Evolutionary conservation across 257 asterid species (phyloP).

Genomic region (Fraxinus excelsior): DNA sequence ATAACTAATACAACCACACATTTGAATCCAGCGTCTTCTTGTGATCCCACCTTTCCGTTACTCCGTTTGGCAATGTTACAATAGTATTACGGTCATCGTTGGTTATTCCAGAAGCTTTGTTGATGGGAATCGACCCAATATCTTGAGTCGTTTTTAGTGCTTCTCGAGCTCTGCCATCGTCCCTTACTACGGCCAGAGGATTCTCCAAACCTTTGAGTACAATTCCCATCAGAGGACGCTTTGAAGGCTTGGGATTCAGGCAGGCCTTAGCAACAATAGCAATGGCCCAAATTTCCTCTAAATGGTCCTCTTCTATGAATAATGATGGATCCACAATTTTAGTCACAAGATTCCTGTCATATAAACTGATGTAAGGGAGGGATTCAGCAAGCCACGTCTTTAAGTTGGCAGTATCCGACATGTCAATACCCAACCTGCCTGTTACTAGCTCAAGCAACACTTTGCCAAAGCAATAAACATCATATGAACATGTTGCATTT

Average conservation of each 20-base stretch:
- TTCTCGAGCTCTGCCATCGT: not conserved
- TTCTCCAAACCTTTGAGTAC: constrained; percentile 15
- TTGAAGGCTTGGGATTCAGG: constrained; percentile 12
- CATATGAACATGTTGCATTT: constrained; percentile 45
- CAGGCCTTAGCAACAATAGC: constrained; percentile 2
- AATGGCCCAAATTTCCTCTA: constrained; percentile 14
- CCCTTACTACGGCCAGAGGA: constrained; percentile 18
- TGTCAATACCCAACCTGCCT: constrained; percentile 47
- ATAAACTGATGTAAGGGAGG: constrained; percentile 38
- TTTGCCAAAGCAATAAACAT: constrained; percentile 56
- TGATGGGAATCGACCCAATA: not conserved
- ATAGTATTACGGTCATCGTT: not conserved
- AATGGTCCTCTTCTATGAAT: constrained; percentile 22
- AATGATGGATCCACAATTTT: constrained; percentile 49
- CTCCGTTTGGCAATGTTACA: not conserved
- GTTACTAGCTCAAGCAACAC: constrained; percentile 57
- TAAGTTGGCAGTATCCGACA: constrained; percentile 34
- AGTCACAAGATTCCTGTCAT: constrained; percentile 48
- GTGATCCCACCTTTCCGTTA: not conserved
- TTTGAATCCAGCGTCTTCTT: not conserved
- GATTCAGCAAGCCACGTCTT: constrained; percentile 50
- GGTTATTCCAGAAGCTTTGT: not conserved
- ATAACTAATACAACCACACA: not conserved
- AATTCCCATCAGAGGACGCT: constrained; percentile 2
- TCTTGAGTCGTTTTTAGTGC: not conserved